These are phyloP conservation scores for Metschnikowia arizonensis DNA, from an alignment of 805 yeast species.

Conservation along the genomic window DNA sequence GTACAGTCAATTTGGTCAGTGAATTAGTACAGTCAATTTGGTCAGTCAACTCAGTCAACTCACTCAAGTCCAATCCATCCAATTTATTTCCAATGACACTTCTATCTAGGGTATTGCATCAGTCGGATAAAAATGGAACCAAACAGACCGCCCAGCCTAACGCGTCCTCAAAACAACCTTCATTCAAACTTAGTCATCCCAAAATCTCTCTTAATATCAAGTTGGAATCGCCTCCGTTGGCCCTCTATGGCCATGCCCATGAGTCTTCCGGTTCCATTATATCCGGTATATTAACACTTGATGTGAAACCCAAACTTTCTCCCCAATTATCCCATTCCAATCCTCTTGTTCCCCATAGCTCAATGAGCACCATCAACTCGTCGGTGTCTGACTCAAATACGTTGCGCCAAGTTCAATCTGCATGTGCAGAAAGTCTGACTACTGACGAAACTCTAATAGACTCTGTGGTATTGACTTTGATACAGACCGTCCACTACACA, in stretches of 20 bases:
- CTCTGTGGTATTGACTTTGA: conserved; percentile 58
- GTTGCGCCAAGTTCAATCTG: conserved; percentile 3
- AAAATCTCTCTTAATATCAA: conserved; percentile 48
- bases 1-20: too few relatives aligned
- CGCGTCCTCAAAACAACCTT: not conserved
- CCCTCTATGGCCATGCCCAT: conserved; percentile 71
- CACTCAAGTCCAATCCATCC: not conserved
- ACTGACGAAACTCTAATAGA: conserved; percentile 27
- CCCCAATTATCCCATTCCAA: conserved; percentile 1
- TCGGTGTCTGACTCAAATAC: not conserved
- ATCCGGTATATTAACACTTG: conserved; percentile 68
- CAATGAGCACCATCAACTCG: conserved; percentile 2
- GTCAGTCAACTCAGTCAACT: not conserved
- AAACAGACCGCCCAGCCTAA: conserved; percentile 5
- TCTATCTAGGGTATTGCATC: conserved; percentile 22
- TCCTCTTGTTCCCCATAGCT: conserved; percentile 5
- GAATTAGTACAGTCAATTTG: not conserved
- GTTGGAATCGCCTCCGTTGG: conserved; percentile 88
- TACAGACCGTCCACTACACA: conserved; percentile 66
- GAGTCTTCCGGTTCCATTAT: conserved; percentile 84
- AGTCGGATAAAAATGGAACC: conserved; percentile 13
- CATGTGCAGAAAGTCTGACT: not conserved
- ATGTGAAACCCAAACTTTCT: conserved; percentile 12
- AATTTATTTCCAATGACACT: conserved; percentile 19
- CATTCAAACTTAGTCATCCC: conserved; percentile 20